Evolutionary conservation across 1,284 basidiomycete species (phyloP), one percentile per base, ranked within the genome.

Genomic region (Austroboletus niveus): DNA sequence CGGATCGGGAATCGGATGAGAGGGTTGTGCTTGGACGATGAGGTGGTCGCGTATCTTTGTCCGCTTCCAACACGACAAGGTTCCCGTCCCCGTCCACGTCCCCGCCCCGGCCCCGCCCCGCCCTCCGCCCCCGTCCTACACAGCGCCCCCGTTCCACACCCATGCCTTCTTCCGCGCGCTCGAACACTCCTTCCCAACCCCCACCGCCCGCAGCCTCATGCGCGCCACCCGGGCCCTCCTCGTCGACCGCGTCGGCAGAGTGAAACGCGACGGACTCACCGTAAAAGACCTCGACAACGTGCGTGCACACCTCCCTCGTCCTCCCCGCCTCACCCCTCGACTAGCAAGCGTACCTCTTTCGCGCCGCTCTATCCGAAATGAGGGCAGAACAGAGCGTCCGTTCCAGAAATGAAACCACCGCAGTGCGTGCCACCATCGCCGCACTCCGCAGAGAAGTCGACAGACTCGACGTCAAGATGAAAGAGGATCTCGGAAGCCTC

Each of bases 261-360:
- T 96, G 7, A 77, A 80, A 51, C 74, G 83, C 48, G 85, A 89
- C 50, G 86, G 90, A 38, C 74, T 98, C 63, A 87, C 85, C 36
- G 77, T 80, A 42, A 90, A 95, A 69, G 94, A 98, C 66, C 70
- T 94, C 48, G 94, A 96, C 69, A 96, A 95, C 69, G 93, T 95
- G 69, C 56, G 89, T 80, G 12, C 35, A 29, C 6, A 9, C 35
- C 0, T 15, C 47, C 7, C 36, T 36, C 1, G 17, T 8, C 14
- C 38, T 40, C 0, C 34, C 2, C 20, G 20, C 39, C 15, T 47
- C 35, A 42, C 55, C 50, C 32, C 2, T 35, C 40, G 32, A 14
- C 29, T 59, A 96, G 93, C 89, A 96, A 84, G 93, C 94, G 11
- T 99, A 99, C 69, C 78, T 98, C 27, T 98, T 98, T 71, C 85